Base-by-base conservation (phyloP, 352 stramenopile genomes). In the Globisporangium okanoganense region DNA sequence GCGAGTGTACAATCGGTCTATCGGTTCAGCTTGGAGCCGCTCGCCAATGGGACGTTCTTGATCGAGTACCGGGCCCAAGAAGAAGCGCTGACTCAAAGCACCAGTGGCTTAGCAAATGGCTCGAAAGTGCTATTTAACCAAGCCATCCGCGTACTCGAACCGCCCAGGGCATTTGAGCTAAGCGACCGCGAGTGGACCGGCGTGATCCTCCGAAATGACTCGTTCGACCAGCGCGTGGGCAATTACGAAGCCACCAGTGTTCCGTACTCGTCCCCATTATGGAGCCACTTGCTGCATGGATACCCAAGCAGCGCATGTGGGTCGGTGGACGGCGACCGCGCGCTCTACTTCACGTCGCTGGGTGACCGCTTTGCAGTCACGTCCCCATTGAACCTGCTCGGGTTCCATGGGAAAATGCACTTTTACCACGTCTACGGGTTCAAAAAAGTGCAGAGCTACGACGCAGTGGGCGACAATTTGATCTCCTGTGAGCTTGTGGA, bases 371-470 rank as follows among this genome's bases (percentile, higher is more conserved):
- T 66, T 8, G 82, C 75, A 5, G 58, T 72, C 27, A 92, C 79
- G 5, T 59, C 72, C 1, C 64, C 74, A 16, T 49, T 88, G 7
- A 65, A 72, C 27, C 53, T 92, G 33, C 47, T 66, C 24, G 82
- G 82, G 1, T 86, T 90, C 35, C 68, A 88, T 48, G 76, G 75
- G 0, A 78, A 78, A 38, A 76, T 92, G 59, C 69, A 87, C 48
- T 92, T 92, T 45, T 68, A 74, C 7, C 81, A 90, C 44, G 31
- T 85, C 33, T 92, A 92, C 48, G 82, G 82, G 1, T 85, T 71
- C 31, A 25, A 68, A 1, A 48, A 40, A 0, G 66, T 67, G 0
- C 72, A 89, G 54, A 64, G 67, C 14, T 92, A 92, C 50, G 71
- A 85, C 48, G 25, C 29, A 0, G 48, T 52, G 22, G 82, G 79